phyloP scores from a whole-genome alignment of 2,329 filamentous ascomycete species.

The Didymella arachidicola region DNA sequence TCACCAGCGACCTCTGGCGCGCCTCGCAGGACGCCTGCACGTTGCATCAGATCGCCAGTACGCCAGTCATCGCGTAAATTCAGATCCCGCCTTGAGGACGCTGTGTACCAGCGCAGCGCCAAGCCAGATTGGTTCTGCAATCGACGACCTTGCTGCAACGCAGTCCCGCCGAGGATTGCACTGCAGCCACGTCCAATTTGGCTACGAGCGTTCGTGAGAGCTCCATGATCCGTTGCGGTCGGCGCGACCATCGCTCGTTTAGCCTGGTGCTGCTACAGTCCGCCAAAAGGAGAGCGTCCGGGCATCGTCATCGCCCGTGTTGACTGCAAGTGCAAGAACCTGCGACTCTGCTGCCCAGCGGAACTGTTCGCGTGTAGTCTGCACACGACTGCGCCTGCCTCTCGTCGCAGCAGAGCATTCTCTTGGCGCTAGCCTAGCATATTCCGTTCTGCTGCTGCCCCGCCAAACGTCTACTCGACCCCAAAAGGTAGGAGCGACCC shows the following conservation, averaged over 20 bases:
- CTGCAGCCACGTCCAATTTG: conserved; percentile 48
- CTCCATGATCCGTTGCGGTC: conserved; percentile 37
- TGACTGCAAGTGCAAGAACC: conserved; percentile 22
- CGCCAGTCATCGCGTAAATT: conserved; percentile 29
- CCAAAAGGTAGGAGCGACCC: conserved; percentile 32
- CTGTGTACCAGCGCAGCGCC: conserved; percentile 28
- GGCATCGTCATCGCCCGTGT: conserved; percentile 24
- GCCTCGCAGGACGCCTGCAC: conserved; percentile 32
- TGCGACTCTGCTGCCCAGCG: conserved; percentile 13
- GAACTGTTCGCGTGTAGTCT: conserved; percentile 15
- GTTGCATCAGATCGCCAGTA: conserved; percentile 31
- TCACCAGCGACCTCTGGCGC: conserved; percentile 22
- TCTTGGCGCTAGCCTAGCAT: conserved; percentile 29
- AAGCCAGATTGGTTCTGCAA: conserved; percentile 29
- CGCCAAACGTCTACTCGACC: conserved; percentile 34
- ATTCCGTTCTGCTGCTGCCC: conserved; percentile 35
- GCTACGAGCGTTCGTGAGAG: conserved; percentile 29
- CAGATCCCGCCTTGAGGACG: conserved; percentile 36
- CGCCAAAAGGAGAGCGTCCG: conserved; percentile 30
- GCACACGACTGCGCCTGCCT: conserved; percentile 31
- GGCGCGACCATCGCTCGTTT: conserved; percentile 38
- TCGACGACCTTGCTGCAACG: conserved; percentile 29
- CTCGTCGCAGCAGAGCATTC: conserved; percentile 15
- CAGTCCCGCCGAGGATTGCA: conserved; percentile 26
- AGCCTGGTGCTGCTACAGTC: conserved; percentile 40